Base-by-base conservation (phyloP, 2,329 filamentous ascomycete species). In the Bipolaris victoriae region DNA sequence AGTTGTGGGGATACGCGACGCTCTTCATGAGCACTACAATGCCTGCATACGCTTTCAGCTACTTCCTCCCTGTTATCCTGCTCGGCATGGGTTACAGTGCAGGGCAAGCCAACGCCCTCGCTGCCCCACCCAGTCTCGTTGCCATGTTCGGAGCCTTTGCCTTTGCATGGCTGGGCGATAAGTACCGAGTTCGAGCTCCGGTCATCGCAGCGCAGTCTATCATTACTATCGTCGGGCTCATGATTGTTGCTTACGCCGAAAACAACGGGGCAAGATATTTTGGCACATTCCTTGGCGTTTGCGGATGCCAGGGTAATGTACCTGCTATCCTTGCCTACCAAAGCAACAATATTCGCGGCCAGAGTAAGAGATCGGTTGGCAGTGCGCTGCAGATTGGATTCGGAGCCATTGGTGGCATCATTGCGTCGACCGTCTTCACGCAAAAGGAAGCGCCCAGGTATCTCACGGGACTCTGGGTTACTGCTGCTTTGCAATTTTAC, bases 11-110 rank as follows among this genome's bases (percentile, higher is more conserved):
- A 1, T 71, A 68, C 26, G 62, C 60, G 5, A 63, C 69, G 6
- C 43, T 67, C 5, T 66, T 69, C 51, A 65, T 70, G 63, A 63
- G 58, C 13, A 66, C 64, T 1, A 69, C 66, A 0, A 59, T 69
- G 47, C 66, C 66, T 1, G 65, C 60, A 2, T 72, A 72, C 36
- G 66, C 66, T 11, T 70, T 70, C 20, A 43, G 61, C 11, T 72
- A 69, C 55, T 71, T 70, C 47, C 59, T 68, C 3, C 70, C 70
- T 7, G 60, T 71, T 5, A 71, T 72, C 10, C 63, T 71, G 9
- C 49, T 69, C 5, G 66, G 67, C 10, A 68, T 67, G 66, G 66
- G 65, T 0, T 69, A 66, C 54, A 55, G 49, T 16, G 50, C 60
- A 3, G 63, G 61, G 22, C 20, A 55, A 9, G 64, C 61, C 1